phyloP scores from a whole-genome alignment of 2,329 filamentous ascomycete genomes.

The Sporothrix pseudoabietina region DNA sequence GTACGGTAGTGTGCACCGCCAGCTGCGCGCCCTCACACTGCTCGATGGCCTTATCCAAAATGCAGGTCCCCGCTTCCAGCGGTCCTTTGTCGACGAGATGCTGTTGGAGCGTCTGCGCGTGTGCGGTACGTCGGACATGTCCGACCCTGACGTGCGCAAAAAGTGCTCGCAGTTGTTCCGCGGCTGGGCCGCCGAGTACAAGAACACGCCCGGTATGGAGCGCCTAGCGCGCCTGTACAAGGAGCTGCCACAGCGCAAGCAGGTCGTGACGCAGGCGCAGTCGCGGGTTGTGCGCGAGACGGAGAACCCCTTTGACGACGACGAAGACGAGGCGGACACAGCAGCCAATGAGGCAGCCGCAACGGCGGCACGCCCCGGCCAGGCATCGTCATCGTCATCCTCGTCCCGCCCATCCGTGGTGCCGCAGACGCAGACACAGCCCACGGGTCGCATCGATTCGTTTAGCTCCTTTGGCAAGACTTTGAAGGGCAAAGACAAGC shows the following conservation, averaged over 20 bases:
- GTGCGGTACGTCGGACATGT: slow-evolving; percentile 80
- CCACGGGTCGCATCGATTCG: slow-evolving; percentile 44
- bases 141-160: slow-evolving; percentile 80
- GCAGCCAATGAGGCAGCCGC: slow-evolving; percentile 23
- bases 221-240: slow-evolving; percentile 77
- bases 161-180: slow-evolving; percentile 87
- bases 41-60: slow-evolving; percentile 95
- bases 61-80: slow-evolving; percentile 83
- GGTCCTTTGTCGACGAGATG: slow-evolving; percentile 85
- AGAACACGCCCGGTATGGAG: slow-evolving; percentile 76
- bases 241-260: slow-evolving; percentile 68
- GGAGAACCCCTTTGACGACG: slow-evolving; percentile 69
- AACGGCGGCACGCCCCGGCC: slow-evolving; percentile 30
- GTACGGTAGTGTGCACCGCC: slow-evolving; percentile 91
- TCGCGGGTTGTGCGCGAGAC: slow-evolving; percentile 84
- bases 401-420: slow-evolving; percentile 27
- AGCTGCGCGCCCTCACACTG: slow-evolving; percentile 83
- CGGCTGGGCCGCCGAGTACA: slow-evolving; percentile 83
- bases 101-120: slow-evolving; percentile 88
- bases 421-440: slow-evolving; percentile 32
- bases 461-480: slow-evolving; percentile 44
- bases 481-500: slow-evolving; percentile 49
- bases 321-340: slow-evolving; percentile 56
- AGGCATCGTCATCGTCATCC: slow-evolving; percentile 35
- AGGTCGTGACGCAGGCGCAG: slow-evolving; percentile 72